Base-by-base conservation (phyloP, 148 eudicot genomes). In the Rhododendron griersonianum region DNA sequence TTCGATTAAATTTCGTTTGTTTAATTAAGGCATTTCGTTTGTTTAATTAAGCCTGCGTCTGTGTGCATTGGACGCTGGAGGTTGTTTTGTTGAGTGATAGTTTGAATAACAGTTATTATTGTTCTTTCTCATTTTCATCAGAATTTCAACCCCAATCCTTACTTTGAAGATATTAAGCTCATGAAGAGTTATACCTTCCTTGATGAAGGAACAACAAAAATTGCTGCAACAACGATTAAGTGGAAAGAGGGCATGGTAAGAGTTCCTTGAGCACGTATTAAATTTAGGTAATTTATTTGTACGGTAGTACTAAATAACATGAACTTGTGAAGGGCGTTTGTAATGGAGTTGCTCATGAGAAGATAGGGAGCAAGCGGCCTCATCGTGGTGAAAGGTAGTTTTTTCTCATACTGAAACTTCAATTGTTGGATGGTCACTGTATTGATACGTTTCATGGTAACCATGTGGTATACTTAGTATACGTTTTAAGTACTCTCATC, bases 181-280 rank as follows among this genome's bases (percentile, higher is more conserved):
- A 91, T 93, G 30, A 97, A 94, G 92, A 88, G 95, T 74, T 97
- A 93, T 91, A 90, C 93, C 83, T 94, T 97, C 89, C 93, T 92
- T 59, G 98, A 95, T 67, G 99, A 96, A 86, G 99, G 99, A 87
- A 87, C 91, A 9, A 93, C 94, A 18, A 95, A 95, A 88, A 88
- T 97, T 83, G 91, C 95, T 41, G 93, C 98, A 13, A 95, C 99
- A 63, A 65, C 91, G 63, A 97, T 97, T 50, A 93, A 93, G 84
- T 97, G 99, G 99, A 97, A 95, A 90, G 95, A 97, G 84, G 99
- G 98, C 88, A 91, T 89, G 93, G 99, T 97, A 88, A 82, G 91
- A 6, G n/a, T 11, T 61, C 80, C 55, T 84, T 55, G 45, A 76
- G 33, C 41, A 25, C 71, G 35, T 16, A 25, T 86, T 71, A 25